Percentiles rank a stretch among this genome's conserved stretches.
Evolutionary conservation across 1,139 yeast genomes (phyloP).

Genomic region (Yarrowia galli): DNA sequence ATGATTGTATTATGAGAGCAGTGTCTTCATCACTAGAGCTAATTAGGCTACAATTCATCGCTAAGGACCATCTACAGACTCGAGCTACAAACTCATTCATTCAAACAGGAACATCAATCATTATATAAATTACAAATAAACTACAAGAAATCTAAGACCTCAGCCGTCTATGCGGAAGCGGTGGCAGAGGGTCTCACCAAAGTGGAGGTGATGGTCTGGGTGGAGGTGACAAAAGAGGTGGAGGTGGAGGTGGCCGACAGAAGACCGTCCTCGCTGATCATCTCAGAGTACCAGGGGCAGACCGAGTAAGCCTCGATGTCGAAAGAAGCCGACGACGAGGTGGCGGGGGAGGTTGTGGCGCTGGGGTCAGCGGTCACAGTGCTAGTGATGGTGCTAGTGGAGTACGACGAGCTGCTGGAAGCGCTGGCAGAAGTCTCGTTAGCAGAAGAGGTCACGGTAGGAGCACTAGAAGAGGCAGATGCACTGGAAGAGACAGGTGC

Average conservation of each 20-base stretch:
- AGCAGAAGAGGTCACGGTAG: not conserved
- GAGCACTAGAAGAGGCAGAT: not conserved
- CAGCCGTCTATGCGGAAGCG: slow-evolving; percentile 5
- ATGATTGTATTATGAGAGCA: too few species aligned
- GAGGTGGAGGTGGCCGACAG: slow-evolving; percentile 30
- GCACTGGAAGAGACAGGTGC: not conserved
- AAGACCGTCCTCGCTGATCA: slow-evolving; percentile 20
- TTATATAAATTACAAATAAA: slow-evolving; percentile 22
- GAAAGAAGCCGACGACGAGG: slow-evolving; percentile 5
- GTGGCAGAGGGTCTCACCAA: slow-evolving; percentile 27
- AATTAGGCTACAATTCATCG: too few species aligned
- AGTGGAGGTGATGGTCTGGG: slow-evolving; percentile 36
- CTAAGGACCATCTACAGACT: too few species aligned
- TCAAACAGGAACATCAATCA: not conserved
- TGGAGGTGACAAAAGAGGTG: slow-evolving; percentile 23
- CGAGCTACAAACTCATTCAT: too few species aligned
- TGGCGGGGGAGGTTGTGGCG: slow-evolving; percentile 8
- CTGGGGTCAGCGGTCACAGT: slow-evolving; percentile 23
- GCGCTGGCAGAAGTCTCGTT: not conserved
- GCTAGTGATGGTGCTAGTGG: slow-evolving; percentile 7
- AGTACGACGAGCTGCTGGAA: not conserved
- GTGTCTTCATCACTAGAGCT: too few species aligned
- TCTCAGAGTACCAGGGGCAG: slow-evolving; percentile 38
- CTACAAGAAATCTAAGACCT: slow-evolving; percentile 7
- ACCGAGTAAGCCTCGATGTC: slow-evolving; percentile 34